Percentiles rank a stretch among this genome's conserved stretches.
Conservation (phyloP, 202 grass and related monocot genomes). For the Setaria italica region DNA sequence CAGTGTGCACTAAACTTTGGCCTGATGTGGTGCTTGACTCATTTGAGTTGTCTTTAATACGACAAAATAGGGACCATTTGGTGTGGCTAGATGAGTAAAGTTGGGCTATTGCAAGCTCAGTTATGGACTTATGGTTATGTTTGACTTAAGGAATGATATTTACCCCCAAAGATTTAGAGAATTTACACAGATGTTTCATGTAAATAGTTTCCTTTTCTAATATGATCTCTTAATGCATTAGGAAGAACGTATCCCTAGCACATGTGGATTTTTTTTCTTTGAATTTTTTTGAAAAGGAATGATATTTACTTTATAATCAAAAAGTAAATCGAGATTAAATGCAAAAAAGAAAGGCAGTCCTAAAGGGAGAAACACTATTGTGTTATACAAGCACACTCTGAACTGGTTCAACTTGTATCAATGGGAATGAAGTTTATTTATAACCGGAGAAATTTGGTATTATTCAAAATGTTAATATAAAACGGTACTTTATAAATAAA, state of each 20-base stretch:
- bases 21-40: too few relatives aligned
- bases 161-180: too few relatives aligned
- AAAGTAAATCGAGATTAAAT: neutral
- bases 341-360: neutral
- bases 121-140: too few relatives aligned
- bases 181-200: neutral
- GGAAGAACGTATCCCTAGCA: conserved; percentile 5
- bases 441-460: neutral
- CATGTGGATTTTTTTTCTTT: too few relatives aligned
- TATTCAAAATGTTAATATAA: neutral
- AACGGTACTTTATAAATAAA: neutral
- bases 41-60: too few relatives aligned
- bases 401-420: neutral
- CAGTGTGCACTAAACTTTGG: too few relatives aligned
- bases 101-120: too few relatives aligned
- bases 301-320: neutral
- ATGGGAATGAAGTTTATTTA: neutral
- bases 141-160: too few relatives aligned
- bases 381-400: neutral
- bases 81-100: too few relatives aligned
- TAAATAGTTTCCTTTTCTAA: conserved; percentile 3
- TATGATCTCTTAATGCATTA: neutral
- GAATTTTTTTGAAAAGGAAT: neutral
- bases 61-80: too few relatives aligned
- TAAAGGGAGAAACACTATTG: neutral